A percentile compares a stretch with the other conserved stretches of the same genome.
These are phyloP conservation scores for Solanum chaucha DNA, from an alignment of 257 asterid species.

Conservation along the genomic window DNA sequence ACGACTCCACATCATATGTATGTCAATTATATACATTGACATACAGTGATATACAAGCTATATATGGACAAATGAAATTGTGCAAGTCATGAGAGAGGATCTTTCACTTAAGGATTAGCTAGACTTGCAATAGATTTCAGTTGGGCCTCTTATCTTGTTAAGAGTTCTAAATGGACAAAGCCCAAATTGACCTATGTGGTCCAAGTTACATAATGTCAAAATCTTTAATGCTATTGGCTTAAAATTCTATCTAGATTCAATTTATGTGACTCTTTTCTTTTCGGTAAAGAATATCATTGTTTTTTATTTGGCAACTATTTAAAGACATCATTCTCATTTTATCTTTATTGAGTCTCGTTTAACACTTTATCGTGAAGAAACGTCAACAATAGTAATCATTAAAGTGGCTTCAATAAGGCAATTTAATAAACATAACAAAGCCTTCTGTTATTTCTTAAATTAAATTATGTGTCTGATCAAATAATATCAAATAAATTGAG, in stretches of 20 bases:
- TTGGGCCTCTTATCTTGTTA: neutral
- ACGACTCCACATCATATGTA: neutral
- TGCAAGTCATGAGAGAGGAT: neutral
- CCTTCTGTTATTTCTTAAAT: too few relatives aligned
- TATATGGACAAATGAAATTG: neutral
- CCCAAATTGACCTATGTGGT: neutral
- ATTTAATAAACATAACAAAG: too few relatives aligned
- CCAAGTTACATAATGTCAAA: neutral
- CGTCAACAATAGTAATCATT: neutral
- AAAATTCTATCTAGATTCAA: neutral
- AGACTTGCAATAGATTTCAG: neutral
- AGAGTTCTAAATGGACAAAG: neutral
- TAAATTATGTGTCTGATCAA: neutral
- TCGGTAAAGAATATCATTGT: rapidly evolving
- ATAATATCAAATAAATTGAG: too few relatives aligned
- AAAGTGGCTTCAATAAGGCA: neutral
- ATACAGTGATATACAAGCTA: neutral
- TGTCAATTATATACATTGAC: neutral
- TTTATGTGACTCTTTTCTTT: too few relatives aligned
- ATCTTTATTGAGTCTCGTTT: neutral
- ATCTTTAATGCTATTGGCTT: neutral
- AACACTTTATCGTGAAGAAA: too few relatives aligned
- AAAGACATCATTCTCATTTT: too few relatives aligned
- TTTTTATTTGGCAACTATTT: too few relatives aligned
- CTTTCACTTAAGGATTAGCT: neutral